These are phyloP conservation scores for Termitomyces sp. DNA, from an alignment of 768 basidiomycete genomes.

Conservation along the genomic window DNA sequence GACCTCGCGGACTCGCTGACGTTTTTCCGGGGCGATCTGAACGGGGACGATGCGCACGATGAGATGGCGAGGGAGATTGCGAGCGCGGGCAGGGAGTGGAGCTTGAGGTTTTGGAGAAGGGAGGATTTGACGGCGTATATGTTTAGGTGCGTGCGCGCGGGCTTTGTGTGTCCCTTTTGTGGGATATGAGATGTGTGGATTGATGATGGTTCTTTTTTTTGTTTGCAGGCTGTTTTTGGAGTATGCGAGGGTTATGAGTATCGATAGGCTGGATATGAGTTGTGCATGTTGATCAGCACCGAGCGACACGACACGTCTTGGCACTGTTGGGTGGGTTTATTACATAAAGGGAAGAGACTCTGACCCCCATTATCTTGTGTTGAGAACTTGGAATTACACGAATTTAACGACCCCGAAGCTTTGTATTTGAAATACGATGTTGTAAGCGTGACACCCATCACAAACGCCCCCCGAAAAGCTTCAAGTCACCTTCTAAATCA, in stretches of 20 bases:
- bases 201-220: not conserved
- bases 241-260: conserved; percentile 46
- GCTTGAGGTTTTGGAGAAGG: conserved; percentile 47
- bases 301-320: too few relatives aligned
- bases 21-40: conserved; percentile 63
- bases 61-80: conserved; percentile 54
- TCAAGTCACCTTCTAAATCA: too few relatives aligned
- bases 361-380: too few relatives aligned
- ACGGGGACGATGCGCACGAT: conserved; percentile 51
- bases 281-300: conserved; percentile 9
- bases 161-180: not conserved
- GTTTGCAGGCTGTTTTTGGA: conserved; percentile 46
- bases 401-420: too few relatives aligned
- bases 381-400: too few relatives aligned
- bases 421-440: too few relatives aligned
- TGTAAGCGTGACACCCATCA: too few relatives aligned
- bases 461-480: too few relatives aligned
- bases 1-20: conserved; percentile 66
- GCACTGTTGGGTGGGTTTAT: too few relatives aligned
- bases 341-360: too few relatives aligned
- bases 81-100: conserved; percentile 50
- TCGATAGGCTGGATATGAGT: conserved; percentile 37
- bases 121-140: conserved; percentile 57
- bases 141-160: conserved; percentile 34
- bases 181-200: too few relatives aligned